Conservation (phyloP, 768 basidiomycete species). For the Kwoniella dejecticola region DNA sequence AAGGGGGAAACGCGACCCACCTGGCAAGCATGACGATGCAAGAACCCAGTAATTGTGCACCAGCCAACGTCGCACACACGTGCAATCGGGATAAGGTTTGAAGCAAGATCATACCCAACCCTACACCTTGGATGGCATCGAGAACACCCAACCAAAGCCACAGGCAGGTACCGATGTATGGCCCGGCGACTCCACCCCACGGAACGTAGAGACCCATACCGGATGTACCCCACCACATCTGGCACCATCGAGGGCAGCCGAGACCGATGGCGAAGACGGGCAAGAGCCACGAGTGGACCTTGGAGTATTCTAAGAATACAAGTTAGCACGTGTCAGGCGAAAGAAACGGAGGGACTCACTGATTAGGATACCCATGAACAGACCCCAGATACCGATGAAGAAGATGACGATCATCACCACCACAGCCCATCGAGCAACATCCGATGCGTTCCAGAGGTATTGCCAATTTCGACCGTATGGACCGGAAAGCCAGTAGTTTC, state of each 20-base stretch:
- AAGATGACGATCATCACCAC: slow-evolving; percentile 75
- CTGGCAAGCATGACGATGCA: slow-evolving; percentile 90
- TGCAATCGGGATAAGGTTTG: slow-evolving; percentile 87
- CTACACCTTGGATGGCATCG: slow-evolving; percentile 91
- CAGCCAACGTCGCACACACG: slow-evolving; percentile 88
- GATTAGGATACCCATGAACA: slow-evolving; percentile 70
- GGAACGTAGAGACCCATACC: slow-evolving; percentile 89
- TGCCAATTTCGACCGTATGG: slow-evolving; percentile 81
- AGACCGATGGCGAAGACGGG: slow-evolving; percentile 94
- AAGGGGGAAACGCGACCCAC: slow-evolving; percentile 15
- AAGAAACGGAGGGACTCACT: slow-evolving; percentile 32
- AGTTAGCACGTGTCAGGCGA: slow-evolving; percentile 9
- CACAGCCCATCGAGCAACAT: slow-evolving; percentile 80
- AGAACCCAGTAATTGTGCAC: slow-evolving; percentile 86
- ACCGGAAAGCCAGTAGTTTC: slow-evolving; percentile 57
- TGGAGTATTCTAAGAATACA: slow-evolving; percentile 68
- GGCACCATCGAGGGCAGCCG: slow-evolving; percentile 93
- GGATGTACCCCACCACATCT: slow-evolving; percentile 95
- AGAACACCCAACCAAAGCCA: slow-evolving; percentile 97
- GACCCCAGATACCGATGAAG: slow-evolving; percentile 84
- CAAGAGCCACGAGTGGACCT: slow-evolving; percentile 91
- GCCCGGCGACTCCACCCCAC: slow-evolving; percentile 82
- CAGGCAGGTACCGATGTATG: slow-evolving; percentile 83
- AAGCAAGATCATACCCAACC: slow-evolving; percentile 59
- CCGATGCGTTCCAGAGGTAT: slow-evolving; percentile 79